Conservation (phyloP, 768 basidiomycete genomes). For the Cyclocybe aegerita region DNA sequence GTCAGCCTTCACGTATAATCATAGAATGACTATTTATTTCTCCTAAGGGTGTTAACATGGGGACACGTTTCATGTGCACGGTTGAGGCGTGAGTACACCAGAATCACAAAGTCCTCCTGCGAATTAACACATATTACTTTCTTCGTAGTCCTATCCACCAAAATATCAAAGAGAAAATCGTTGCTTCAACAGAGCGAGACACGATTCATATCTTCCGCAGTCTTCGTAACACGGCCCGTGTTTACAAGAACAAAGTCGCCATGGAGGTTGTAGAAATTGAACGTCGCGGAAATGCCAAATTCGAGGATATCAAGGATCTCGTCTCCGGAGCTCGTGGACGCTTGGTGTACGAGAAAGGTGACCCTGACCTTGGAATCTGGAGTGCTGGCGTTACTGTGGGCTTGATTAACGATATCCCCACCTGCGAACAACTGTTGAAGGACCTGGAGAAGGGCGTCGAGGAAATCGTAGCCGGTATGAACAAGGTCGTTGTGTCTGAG, state of each 20-base stretch:
- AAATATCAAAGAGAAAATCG: slow-evolving; percentile 88
- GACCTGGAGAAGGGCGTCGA: slow-evolving; percentile 77
- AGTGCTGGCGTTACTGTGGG: slow-evolving; percentile 63
- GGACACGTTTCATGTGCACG: slow-evolving; percentile 91
- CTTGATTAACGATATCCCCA: slow-evolving; percentile 81
- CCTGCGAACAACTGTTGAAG: slow-evolving; percentile 68
- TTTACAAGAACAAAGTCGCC: slow-evolving; percentile 83
- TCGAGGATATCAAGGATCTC: slow-evolving; percentile 78
- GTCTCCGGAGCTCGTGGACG: slow-evolving; percentile 72
- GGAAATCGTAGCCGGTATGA: slow-evolving; percentile 55
- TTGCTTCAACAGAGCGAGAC: slow-evolving; percentile 78
- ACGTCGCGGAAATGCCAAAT: slow-evolving; percentile 79
- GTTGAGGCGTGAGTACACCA: slow-evolving; percentile 59
- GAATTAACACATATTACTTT: neutral
- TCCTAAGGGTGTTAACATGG: slow-evolving; percentile 84
- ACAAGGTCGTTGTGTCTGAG: slow-evolving; percentile 22
- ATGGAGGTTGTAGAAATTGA: slow-evolving; percentile 86
- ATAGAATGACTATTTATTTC: neutral
- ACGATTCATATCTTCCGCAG: slow-evolving; percentile 92
- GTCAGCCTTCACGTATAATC: slow-evolving; percentile 22
- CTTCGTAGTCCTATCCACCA: slow-evolving; percentile 73
- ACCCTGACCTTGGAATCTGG: slow-evolving; percentile 89
- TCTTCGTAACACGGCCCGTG: slow-evolving; percentile 79
- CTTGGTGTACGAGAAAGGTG: slow-evolving; percentile 79
- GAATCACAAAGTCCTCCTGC: neutral